phyloP scores from a whole-genome alignment of 2,329 filamentous ascomycete genomes.

The Colletotrichum spaethianum region DNA sequence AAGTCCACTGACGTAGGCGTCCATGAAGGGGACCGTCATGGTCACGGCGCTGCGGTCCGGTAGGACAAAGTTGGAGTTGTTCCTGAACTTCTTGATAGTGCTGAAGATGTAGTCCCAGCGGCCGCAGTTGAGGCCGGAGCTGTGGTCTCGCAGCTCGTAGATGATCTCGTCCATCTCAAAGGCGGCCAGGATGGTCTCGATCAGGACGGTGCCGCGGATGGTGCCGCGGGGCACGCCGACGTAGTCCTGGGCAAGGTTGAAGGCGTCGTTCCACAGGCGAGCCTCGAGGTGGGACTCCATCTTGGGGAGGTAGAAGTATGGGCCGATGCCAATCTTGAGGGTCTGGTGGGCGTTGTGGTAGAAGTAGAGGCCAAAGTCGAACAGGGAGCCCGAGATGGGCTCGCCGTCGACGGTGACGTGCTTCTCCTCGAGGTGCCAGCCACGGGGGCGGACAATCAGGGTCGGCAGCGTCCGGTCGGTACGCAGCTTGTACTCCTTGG shows the following conservation, averaged over 20 bases:
- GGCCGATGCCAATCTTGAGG: slow-evolving; percentile 85
- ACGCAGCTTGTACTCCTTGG: slow-evolving; percentile 97
- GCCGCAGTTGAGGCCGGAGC: slow-evolving; percentile 95
- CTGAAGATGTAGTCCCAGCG: slow-evolving; percentile 99
- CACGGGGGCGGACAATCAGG: slow-evolving; percentile 92
- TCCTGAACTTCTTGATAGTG: slow-evolving; percentile 99
- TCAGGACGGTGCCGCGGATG: slow-evolving; percentile 94
- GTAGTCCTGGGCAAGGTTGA: slow-evolving; percentile 96
- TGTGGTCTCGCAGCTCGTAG: slow-evolving; percentile 98
- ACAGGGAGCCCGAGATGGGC: slow-evolving; percentile 91
- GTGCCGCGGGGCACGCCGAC: slow-evolving; percentile 91
- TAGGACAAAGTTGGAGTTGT: slow-evolving; percentile 92
- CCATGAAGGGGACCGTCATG: slow-evolving; percentile 99
- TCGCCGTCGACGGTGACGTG: slow-evolving; percentile 96
- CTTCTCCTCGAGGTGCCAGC: slow-evolving; percentile 99
- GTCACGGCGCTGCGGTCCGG: slow-evolving; percentile 93
- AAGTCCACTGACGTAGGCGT: slow-evolving; percentile 77
- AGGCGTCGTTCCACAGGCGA: slow-evolving; percentile 97
- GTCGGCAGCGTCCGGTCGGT: slow-evolving; percentile 89
- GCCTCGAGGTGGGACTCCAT: slow-evolving; percentile 99
- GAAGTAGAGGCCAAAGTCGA: slow-evolving; percentile 99
- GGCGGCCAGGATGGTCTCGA: slow-evolving; percentile 96
- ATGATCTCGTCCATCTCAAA: slow-evolving; percentile 99
- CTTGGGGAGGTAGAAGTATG: slow-evolving; percentile 98
- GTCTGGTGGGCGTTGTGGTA: slow-evolving; percentile 97